Evolutionary conservation across 805 yeast species (phyloP).

Genomic region (Pichia rugopelliculosa): DNA sequence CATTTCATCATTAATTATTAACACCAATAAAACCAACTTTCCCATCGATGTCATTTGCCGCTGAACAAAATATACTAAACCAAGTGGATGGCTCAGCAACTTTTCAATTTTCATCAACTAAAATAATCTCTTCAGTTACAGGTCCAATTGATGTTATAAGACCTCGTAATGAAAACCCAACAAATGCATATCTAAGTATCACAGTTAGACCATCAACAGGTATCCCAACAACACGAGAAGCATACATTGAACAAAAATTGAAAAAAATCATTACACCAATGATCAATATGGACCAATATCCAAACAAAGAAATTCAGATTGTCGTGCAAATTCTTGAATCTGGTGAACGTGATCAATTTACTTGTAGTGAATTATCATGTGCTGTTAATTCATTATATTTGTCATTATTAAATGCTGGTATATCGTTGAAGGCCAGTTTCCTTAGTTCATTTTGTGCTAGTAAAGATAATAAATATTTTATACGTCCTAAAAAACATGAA

Average conservation of each 20-base stretch:
- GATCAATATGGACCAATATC: constrained; percentile 57
- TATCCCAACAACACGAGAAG: constrained; percentile 64
- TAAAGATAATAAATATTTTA: constrained; percentile 24
- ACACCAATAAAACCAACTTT: too few species aligned
- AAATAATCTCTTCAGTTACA: constrained; percentile 67
- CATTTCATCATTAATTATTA: background rate
- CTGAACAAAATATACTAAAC: constrained; percentile 28
- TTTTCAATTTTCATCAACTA: constrained; percentile 41
- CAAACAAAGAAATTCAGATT: constrained; percentile 70
- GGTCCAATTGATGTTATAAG: constrained; percentile 84
- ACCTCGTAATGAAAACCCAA: constrained; percentile 76
- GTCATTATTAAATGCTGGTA: constrained; percentile 76
- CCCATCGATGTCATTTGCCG: background rate
- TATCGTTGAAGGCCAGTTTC: constrained; percentile 59
- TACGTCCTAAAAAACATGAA: constrained; percentile 41
- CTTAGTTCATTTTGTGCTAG: constrained; percentile 41
- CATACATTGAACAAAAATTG: constrained; percentile 63
- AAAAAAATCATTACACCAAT: constrained; percentile 53
- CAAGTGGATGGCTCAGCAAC: constrained; percentile 80
- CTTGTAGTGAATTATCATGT: constrained; percentile 47
- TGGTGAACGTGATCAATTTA: constrained; percentile 34
- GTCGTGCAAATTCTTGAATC: constrained; percentile 57
- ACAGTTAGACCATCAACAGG: constrained; percentile 75
- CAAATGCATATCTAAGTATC: constrained; percentile 68
- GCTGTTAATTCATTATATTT: constrained; percentile 66